Evolutionary conservation across 2,329 filamentous ascomycete genomes (phyloP).

Genomic region (Xylaria sp.): DNA sequence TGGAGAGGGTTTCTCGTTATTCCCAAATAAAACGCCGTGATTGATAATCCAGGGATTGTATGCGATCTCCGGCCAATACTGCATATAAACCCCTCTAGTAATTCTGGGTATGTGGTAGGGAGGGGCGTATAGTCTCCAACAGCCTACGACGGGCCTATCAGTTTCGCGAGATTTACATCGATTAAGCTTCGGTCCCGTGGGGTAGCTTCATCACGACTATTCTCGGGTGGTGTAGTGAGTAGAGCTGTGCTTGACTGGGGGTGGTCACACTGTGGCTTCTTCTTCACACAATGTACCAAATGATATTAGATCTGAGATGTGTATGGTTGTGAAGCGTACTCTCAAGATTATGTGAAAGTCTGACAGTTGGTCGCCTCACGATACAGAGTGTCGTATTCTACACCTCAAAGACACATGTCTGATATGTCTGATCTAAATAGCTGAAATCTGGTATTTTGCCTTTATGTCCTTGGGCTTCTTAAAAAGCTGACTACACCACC

Average conservation of each 20-base stretch:
- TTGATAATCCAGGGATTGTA: not conserved
- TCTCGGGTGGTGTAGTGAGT: not conserved
- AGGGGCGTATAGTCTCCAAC: not conserved
- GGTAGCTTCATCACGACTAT: not conserved
- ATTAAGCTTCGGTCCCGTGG: not conserved
- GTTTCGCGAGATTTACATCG: not conserved
- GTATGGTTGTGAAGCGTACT: not conserved
- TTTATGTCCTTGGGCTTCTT: constrained; percentile 67
- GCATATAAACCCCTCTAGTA: not conserved
- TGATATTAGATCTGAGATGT: not conserved
- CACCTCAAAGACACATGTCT: too few relatives aligned
- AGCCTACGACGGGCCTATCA: not conserved
- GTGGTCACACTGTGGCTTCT: too few relatives aligned
- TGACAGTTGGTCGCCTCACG: not conserved
- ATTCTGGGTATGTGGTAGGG: not conserved
- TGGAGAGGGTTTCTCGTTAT: too few relatives aligned
- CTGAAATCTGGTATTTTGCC: not conserved
- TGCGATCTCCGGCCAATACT: not conserved
- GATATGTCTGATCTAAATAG: not conserved
- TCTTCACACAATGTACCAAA: not conserved
- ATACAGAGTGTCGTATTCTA: not conserved
- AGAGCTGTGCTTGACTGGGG: too few relatives aligned
- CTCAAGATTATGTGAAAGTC: not conserved
- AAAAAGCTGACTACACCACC: constrained; percentile 86
- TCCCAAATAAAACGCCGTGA: too few relatives aligned